Base-by-base conservation (phyloP, 2,329 filamentous ascomycete genomes). In the Aplosporella prunicola region DNA sequence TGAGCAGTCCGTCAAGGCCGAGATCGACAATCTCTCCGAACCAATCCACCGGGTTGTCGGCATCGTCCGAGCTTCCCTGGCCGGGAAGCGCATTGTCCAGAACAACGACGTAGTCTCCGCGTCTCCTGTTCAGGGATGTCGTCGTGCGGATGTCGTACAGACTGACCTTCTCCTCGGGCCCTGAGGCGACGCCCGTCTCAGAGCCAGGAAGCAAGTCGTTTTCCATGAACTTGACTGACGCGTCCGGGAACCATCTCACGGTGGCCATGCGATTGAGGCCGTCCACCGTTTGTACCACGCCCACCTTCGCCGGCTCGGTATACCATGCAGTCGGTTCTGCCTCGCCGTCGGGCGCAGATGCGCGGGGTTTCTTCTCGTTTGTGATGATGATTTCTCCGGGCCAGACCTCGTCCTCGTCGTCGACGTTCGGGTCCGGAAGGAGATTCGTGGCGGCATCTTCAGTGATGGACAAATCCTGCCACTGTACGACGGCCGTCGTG, bases 1-100 rank as follows among this genome's bases (percentile, higher is more conserved):
- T 68, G 8, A 74, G 51, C 5, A 57, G 60, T 2, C 74, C 74
- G 47, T 76, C 69, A 3, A 70, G 49, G 9, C 65, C 63, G 3
- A 73, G 57, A 32, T 72, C 67, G 14, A 76, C 60, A 3, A 78
- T 64, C 47, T 76, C 70, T 13, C 74, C 74, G 38, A 76, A 59
- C 68, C 74, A 78, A 24, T 68, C 61, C 5, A 57, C 51, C 0
- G 48, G 50, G 23, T 39, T 39, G 22, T n/a, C n/a, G n/a, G n/a
- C n/a, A 51, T 39, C 30, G 11, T 23, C 11, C 23, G 32, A 16
- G 18, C 10, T 27, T 27, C 10, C 28, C 25, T 11, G 18, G 32
- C 26, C 16, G 22, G 9, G 28, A 39, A 8, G 14, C 4, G 7
- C 3, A 8, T n/a, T 9, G 7, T 39, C 37, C 13, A 33, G 23